Evolutionary conservation across 495 filamentous ascomycete genomes (phyloP).

Genomic region (Barbatosphaeria neglecta): DNA sequence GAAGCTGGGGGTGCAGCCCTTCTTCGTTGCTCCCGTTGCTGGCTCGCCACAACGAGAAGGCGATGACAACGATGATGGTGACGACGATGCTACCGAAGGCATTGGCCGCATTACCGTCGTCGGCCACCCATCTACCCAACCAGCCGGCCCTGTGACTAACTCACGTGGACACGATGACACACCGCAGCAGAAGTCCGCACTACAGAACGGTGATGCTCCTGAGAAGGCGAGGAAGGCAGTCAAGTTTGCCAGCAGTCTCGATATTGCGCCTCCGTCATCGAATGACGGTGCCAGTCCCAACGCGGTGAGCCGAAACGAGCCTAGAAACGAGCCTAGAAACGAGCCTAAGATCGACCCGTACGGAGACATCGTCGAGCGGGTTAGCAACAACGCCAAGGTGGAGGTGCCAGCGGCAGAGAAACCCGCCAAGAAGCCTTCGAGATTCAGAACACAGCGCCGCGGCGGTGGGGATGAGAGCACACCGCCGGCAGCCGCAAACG

Average conservation of each 20-base stretch:
- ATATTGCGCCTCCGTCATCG: slow-evolving; percentile 58
- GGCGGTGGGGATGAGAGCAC: slow-evolving; percentile 1
- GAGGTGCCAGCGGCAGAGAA: slow-evolving; percentile 10
- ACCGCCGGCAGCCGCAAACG: slow-evolving; percentile 1
- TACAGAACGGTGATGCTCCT: not conserved
- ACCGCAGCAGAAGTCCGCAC: not conserved
- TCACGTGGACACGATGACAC: no score
- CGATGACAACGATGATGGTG: slow-evolving; percentile 14
- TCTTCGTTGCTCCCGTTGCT: slow-evolving; percentile 7
- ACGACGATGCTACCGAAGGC: slow-evolving; percentile 14
- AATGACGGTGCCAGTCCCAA: slow-evolving; percentile 22
- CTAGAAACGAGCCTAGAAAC: slow-evolving; percentile 18
- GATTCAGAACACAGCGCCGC: slow-evolving; percentile 30
- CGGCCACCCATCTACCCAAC: not conserved
- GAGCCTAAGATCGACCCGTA: slow-evolving; percentile 27
- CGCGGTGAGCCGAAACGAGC: slow-evolving; percentile 9
- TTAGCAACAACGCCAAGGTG: slow-evolving; percentile 27
- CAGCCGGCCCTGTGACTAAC: no score
- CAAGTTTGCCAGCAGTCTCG: slow-evolving; percentile 60
- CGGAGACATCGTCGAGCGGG: slow-evolving; percentile 36
- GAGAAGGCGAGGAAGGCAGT: slow-evolving; percentile 54
- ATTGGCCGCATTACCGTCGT: slow-evolving; percentile 25
- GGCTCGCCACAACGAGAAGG: slow-evolving; percentile 7
- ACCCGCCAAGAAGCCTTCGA: slow-evolving; percentile 29
- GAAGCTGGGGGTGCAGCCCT: slow-evolving; percentile 46